Base-by-base conservation (phyloP, 805 yeast species). In the Sungouiozyma ichnusensis region DNA sequence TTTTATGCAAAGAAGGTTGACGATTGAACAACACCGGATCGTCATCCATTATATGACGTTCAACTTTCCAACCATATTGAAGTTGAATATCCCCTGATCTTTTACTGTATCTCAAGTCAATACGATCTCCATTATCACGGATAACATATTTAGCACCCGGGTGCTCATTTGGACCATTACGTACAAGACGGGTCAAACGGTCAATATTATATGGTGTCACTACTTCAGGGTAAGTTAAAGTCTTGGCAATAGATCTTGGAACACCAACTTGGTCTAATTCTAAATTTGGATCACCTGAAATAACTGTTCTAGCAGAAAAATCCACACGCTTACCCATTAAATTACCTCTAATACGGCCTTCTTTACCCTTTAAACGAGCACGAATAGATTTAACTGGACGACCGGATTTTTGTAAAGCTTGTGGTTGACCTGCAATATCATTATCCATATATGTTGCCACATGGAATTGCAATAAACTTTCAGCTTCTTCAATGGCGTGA, bases 251-350 rank as follows among this genome's bases (percentile, higher is more conserved):
- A 35, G 95, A 83, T 54, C 84, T 80, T 41, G 99, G 99, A 18
- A 92, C 98, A 71, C 99, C 99, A 47, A 92, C 98, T 70, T 92
- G 97, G 62, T 94, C 98, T 51, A 92, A 75, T 54, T 92, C 97
- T 55, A 92, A 73, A 59, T 92, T 92, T 36, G 99, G 99, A 63
- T 92, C 99, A 74, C 97, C 97, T 8, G 98, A 88, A 72, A 92
- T 92, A 58, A 92, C 99, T 2, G 98, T 88, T 71, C 98, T 86
- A 8, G 98, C 98, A 33, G 97, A 90, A 60, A 87, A 92, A 65
- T 92, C 97, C 45, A 92, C 99, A 75, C 98, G 92, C 74, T 92
- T 92, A 66, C 99, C 99, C 98, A 92, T 92, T 57, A 92, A 71
- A 60, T 92, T 92, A 60, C 97, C 97, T 76, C 98, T 81, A 49